phyloP scores from a whole-genome alignment of 1,284 basidiomycete genomes.

The Boletellus sp. region DNA sequence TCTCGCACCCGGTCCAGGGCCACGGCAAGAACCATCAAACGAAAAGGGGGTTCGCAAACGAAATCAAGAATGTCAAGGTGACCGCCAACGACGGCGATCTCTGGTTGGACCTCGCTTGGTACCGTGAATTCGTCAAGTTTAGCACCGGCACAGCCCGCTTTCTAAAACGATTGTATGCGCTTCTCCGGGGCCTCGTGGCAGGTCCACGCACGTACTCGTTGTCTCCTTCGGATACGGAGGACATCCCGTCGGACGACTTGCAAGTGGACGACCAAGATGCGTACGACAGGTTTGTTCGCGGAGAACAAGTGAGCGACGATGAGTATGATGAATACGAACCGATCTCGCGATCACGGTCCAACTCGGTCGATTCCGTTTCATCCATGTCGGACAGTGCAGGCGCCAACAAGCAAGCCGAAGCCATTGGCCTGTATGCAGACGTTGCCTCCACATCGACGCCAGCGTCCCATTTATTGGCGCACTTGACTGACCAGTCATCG shows the following conservation, averaged over 20 bases:
- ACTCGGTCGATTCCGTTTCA: conserved; percentile 23
- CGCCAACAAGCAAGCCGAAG: conserved; percentile 31
- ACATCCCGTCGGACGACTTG: neutral
- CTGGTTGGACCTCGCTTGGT: conserved; percentile 46
- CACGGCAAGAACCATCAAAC: conserved; percentile 15
- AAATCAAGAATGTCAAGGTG: conserved; percentile 45
- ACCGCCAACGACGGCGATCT: conserved; percentile 35
- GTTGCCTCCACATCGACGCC: conserved; percentile 36
- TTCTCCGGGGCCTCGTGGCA: conserved; percentile 23
- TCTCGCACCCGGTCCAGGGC: conserved; percentile 31
- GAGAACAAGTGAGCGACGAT: conserved; percentile 57
- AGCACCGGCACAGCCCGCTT: conserved; percentile 37
- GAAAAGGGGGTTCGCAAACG: conserved; percentile 44
- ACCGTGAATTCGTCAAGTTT: conserved; percentile 43
- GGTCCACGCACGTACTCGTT: conserved; percentile 8
- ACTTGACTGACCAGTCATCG: conserved; percentile 40
- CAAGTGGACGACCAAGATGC: conserved; percentile 30
- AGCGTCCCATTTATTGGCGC: conserved; percentile 48
- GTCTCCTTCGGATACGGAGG: conserved; percentile 2
- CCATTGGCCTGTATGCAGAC: conserved; percentile 44
- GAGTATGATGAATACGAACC: conserved; percentile 51
- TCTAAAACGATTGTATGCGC: conserved; percentile 34
- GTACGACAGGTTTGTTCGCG: conserved; percentile 59
- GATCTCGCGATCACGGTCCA: conserved; percentile 17
- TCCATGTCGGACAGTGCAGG: conserved; percentile 32